Percentiles rank a stretch among this genome's conserved stretches.
These are phyloP conservation scores for Fusarium lyarnte DNA, from an alignment of 2,329 filamentous ascomycete genomes.

Conservation along the genomic window DNA sequence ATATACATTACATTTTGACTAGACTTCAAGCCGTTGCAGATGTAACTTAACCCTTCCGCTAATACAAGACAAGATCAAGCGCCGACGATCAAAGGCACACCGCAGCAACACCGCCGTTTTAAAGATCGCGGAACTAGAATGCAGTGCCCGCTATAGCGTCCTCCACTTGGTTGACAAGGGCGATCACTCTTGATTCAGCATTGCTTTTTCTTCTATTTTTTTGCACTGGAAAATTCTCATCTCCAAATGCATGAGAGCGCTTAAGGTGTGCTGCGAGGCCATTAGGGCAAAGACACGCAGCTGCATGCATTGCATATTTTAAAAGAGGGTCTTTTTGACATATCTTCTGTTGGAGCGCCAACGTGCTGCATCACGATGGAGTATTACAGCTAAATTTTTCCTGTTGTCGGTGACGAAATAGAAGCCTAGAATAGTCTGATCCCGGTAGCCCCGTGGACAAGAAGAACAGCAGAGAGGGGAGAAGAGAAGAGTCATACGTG, in stretches of 20 bases:
- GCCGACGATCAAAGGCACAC: conserved; percentile 30
- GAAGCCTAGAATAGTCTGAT: conserved; percentile 15
- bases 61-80: conserved; percentile 31
- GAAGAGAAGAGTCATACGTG: conserved; percentile 36
- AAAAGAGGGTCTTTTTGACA: conserved; percentile 32
- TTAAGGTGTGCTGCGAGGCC: conserved; percentile 22
- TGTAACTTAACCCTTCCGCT: conserved; percentile 34
- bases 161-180: conserved; percentile 24
- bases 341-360: conserved; percentile 30
- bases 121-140: conserved; percentile 34
- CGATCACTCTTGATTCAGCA: conserved; percentile 6
- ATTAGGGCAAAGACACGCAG: conserved; percentile 42
- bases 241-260: conserved; percentile 9
- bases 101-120: conserved; percentile 27
- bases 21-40: conserved; percentile 12
- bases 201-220: conserved; percentile 31
- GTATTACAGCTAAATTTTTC: conserved; percentile 10
- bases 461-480: neutral
- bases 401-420: conserved; percentile 40
- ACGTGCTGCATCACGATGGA: conserved; percentile 39
- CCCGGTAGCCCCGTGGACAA: conserved; percentile 8
- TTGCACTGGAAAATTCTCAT: conserved; percentile 34
- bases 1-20: conserved; percentile 21
- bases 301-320: conserved; percentile 36
- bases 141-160: conserved; percentile 35